A percentile compares a stretch with the other conserved stretches of the same genome.
Evolutionary conservation across 139 green algal species (phyloP).

Genomic region (Chlamydomonas applanata): DNA sequence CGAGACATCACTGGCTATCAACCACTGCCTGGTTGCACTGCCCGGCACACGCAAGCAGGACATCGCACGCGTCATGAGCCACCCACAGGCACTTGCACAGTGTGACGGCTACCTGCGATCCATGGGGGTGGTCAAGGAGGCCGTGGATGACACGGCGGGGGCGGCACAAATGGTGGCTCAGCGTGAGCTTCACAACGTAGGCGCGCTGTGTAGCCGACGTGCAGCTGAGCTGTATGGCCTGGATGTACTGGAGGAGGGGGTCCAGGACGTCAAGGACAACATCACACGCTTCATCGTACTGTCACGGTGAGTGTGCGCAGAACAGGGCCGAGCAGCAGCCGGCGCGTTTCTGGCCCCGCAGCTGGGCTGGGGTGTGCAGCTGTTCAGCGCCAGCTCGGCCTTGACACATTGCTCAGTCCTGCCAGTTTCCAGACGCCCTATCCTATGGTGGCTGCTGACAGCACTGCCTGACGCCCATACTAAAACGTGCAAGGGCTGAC

Average conservation of each 20-base stretch:
- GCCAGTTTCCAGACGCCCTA: no score
- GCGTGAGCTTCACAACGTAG: slow-evolving; percentile 29
- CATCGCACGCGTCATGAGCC: slow-evolving; percentile 82
- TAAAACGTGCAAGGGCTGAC: no score
- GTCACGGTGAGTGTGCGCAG: slow-evolving; percentile 44
- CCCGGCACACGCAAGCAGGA: slow-evolving; percentile 76
- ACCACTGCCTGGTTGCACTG: slow-evolving; percentile 95
- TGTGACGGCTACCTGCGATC: slow-evolving; percentile 72
- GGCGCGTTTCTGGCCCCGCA: no score
- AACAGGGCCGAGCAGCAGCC: no score
- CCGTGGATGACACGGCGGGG: slow-evolving; percentile 92
- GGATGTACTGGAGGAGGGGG: slow-evolving; percentile 55
- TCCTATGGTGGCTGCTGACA: no score
- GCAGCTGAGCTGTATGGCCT: slow-evolving; percentile 65
- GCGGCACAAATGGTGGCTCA: slow-evolving; percentile 69
- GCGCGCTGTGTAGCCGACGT: slow-evolving; percentile 46
- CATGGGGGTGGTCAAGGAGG: slow-evolving; percentile 73
- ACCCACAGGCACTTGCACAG: slow-evolving; percentile 84
- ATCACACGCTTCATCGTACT: slow-evolving; percentile 96
- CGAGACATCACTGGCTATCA: slow-evolving; percentile 80
- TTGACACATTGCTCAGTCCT: no score
- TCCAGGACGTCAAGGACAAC: slow-evolving; percentile 91
- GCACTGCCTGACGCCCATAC: no score
- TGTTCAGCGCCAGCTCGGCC: no score
- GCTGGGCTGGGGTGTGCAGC: no score